Base-by-base conservation (phyloP, 805 yeast genomes). In the Lachancea fermentati region DNA sequence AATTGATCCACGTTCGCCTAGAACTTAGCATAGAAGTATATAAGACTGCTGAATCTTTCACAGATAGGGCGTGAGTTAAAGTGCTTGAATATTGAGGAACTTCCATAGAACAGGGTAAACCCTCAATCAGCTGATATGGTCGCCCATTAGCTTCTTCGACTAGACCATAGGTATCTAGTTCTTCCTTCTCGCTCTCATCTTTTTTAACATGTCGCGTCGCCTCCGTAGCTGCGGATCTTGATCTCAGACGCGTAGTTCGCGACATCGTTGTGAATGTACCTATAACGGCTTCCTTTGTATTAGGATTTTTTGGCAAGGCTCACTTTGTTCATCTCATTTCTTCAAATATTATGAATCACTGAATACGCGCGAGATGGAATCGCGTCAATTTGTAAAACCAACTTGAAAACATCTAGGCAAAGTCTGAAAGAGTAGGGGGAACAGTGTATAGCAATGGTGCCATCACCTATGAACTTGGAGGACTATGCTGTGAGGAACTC, bases 21-120 rank as follows among this genome's bases (percentile, higher is more conserved):
- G 97, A 89, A 29, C 76, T 75, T 53, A 83, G 72, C 40, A 89
- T 61, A 0, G 96, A 79, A 22, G 77, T 71, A 53, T 83, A 82
- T 6, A 85, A 56, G 0, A 82, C 82, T 0, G 85, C 87, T 34
- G 86, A 72, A 51, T 85, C 95, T 52, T 76, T 77, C 8, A 82
- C 71, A 0, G 85, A 72, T 17, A 87, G 64, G 2, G 95, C 85
- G 47, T 76, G 74, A 19, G 75, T 75, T 18, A 88, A 62, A 2
- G 76, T 67, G 1, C 77, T 69, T 51, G 77, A 75, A 42, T 58
- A 61, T 15, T 55, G 48, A 1, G 96, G 94, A 15, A 65, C 62
- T 15, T 72, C 75, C 34, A 60, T 62, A 0, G 91, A 78, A 8
- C 85, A 72, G 0, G 96, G 96, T 1, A 85, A 58, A 2, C 75